Evolutionary conservation across 169 alveolate genomes (phyloP).

Genomic region (Cyclospora cayetanensis): DNA sequence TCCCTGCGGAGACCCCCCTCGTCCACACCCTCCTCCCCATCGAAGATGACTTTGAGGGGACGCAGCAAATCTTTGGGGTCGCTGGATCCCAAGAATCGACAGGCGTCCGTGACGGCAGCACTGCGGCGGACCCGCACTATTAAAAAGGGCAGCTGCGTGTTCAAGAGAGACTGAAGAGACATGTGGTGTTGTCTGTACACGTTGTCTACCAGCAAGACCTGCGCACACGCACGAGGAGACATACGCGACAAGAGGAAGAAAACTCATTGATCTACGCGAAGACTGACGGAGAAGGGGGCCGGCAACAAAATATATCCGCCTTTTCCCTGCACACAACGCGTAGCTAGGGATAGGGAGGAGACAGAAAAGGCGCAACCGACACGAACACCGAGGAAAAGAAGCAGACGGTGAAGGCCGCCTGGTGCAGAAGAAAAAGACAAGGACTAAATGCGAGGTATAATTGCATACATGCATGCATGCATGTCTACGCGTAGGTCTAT

Average conservation of each 20-base stretch:
- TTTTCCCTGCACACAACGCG: too few relatives aligned
- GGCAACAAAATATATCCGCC: not conserved
- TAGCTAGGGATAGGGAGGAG: not conserved
- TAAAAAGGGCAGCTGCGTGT: conserved; percentile 29
- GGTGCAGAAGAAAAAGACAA: not conserved
- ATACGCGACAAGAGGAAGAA: not conserved
- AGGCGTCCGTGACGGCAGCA: not conserved
- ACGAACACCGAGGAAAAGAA: not conserved
- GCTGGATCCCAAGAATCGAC: not conserved
- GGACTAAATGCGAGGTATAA: too few relatives aligned
- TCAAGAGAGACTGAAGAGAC: conserved; percentile 18
- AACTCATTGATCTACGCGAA: not conserved
- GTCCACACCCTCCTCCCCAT: conserved; percentile 93
- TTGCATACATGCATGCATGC: not conserved
- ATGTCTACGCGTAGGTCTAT: not conserved
- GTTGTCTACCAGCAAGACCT: conserved; percentile 37
- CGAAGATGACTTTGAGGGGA: conserved; percentile 75
- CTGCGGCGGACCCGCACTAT: conserved; percentile 36
- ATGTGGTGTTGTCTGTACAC: conserved; percentile 8
- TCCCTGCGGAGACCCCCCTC: conserved; percentile 94
- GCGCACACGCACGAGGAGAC: not conserved
- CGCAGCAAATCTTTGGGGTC: conserved; percentile 16
- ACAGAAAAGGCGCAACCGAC: not conserved
- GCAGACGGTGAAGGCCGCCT: not conserved
- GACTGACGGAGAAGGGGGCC: not conserved